Evolutionary conservation across 2,329 filamentous ascomycete species (phyloP), one percentile per base, ranked within the genome.

Genomic region (Trichoderma sp.): DNA sequence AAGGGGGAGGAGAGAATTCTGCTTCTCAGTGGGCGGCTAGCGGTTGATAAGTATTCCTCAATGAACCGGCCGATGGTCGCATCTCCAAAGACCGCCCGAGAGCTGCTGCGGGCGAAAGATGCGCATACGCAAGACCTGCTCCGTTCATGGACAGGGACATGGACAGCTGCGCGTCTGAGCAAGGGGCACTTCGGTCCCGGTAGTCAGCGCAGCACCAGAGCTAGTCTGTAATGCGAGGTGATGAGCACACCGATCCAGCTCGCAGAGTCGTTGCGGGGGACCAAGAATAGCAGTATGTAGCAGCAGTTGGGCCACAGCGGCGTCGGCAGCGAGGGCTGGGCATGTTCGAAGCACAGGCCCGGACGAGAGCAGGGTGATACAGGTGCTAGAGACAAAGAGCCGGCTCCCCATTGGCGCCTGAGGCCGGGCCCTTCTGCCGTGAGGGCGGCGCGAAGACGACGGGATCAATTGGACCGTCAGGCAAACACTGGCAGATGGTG

Each of bases 21-120:
- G 72, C 72, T 73, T 69, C 69, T 69, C 68, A 66, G 71, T 71
- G 78, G 80, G 81, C 79, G 79, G 76, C 75, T 80, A 78, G 74
- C 73, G 75, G 70, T 72, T 74, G 78, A 82, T 83, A 83, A 82
- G 81, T 83, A 82, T 76, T 62, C 62, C n/a, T 52, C 41, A 26
- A 19, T 41, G 5, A 54, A 24, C 21, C 50, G 63, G 50, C 57
- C 24, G 30, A 24, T 58, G 65, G 67, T 50, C 39, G 64, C 56
- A 56, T 63, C 43, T 59, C 47, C 17, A 58, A 47, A 30, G 45
- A 52, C 59, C 55, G 24, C 34, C 60, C 15, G 21, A n/a, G 44
- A 66, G 64, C 58, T 62, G 47, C 45, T 67, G 55, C 58, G 58
- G 54, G 54, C 64, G 45, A 63, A 57, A 58, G 34, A 52, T 64